Evolutionary conservation across 1,139 yeast species (phyloP).

Genomic region (Neolecta irregularis): DNA sequence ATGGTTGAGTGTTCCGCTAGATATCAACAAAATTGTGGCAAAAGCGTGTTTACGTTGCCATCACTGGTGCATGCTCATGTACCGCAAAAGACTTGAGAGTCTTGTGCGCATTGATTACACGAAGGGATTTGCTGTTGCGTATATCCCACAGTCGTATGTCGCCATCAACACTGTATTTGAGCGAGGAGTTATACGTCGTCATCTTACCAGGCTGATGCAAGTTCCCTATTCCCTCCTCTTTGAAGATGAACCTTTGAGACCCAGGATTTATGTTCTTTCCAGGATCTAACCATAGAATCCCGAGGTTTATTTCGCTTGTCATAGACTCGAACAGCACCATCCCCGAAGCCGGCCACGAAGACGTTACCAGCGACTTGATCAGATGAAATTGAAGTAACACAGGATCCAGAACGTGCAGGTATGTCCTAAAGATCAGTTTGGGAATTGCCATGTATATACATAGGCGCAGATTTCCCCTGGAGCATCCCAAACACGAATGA

Average conservation of each 20-base stretch:
- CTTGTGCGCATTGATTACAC: constrained; percentile 42
- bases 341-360: constrained; percentile 83
- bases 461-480: constrained; percentile 75
- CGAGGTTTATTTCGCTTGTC: constrained; percentile 76
- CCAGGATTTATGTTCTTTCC: constrained; percentile 51
- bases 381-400: constrained; percentile 75
- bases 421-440: constrained; percentile 34
- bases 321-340: constrained; percentile 79
- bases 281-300: constrained; percentile 70
- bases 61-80: constrained; percentile 85
- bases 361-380: constrained; percentile 94
- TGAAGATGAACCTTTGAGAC: constrained; percentile 84
- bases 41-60: constrained; percentile 14
- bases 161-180: constrained; percentile 49
- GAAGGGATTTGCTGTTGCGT: constrained; percentile 54
- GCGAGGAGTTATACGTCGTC: constrained; percentile 19
- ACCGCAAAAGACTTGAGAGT: constrained; percentile 62
- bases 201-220: constrained; percentile 42
- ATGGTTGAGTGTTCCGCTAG: constrained; percentile 55
- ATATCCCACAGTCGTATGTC: constrained; percentile 82
- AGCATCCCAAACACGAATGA: constrained; percentile 91
- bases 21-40: constrained; percentile 19
- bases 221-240: constrained; percentile 86
- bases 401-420: constrained; percentile 82
- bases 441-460: not conserved